Conservation (phyloP, 1,284 basidiomycete species). For the Apiotrichum siamense region DNA sequence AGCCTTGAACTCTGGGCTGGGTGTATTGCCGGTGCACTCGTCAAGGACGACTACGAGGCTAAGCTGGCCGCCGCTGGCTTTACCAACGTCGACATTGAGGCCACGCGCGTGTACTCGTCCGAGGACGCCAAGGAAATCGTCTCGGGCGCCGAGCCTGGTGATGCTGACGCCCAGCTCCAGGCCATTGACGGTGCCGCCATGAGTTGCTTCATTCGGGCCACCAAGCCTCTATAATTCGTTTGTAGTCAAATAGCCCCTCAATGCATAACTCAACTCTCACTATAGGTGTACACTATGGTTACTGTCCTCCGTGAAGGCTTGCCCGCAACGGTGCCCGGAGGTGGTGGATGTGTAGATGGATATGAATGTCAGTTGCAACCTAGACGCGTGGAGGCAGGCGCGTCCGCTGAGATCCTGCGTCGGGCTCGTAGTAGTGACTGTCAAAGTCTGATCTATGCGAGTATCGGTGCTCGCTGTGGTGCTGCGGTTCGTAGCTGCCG, state of each 20-base stretch:
- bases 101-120: conserved; percentile 14
- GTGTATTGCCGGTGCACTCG: conserved; percentile 17
- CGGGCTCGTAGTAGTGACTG: too few species aligned
- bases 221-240: conserved; percentile 2
- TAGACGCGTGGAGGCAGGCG: too few species aligned
- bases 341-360: too few species aligned
- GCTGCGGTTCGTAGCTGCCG: too few species aligned
- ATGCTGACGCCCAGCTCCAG: conserved; percentile 3
- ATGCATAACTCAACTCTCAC: too few species aligned
- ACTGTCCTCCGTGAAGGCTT: too few species aligned
- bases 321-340: too few species aligned
- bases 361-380: too few species aligned
- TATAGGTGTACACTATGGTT: too few species aligned
- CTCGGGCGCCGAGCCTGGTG: neutral
- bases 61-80: conserved; percentile 15
- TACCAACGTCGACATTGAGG: conserved; percentile 7
- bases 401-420: too few species aligned
- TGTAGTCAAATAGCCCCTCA: neutral
- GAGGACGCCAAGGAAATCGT: conserved; percentile 17
- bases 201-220: conserved; percentile 13
- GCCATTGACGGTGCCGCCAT: conserved; percentile 13
- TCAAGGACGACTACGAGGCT: conserved; percentile 10
- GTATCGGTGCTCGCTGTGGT: too few species aligned
- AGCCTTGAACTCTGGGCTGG: conserved; percentile 20
- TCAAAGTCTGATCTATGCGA: too few species aligned